Percentiles rank a stretch among this genome's conserved stretches.
phyloP scores from a whole-genome alignment of 441 rosid genomes.

The Croton laevigatus region DNA sequence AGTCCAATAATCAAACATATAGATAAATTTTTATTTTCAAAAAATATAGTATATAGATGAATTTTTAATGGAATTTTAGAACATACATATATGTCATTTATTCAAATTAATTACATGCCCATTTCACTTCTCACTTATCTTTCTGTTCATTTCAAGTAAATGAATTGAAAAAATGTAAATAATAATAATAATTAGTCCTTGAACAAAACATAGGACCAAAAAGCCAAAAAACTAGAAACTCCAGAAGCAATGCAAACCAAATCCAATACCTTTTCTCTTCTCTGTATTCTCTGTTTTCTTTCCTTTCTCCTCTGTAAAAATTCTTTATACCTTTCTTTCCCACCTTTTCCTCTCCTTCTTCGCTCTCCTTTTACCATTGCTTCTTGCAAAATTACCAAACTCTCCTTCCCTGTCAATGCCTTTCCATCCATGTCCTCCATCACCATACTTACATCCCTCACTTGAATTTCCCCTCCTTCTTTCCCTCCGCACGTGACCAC shows the following conservation, averaged over 20 bases:
- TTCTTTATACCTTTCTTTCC: conserved; percentile 38
- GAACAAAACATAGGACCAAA: conserved; percentile 42
- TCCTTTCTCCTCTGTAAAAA: conserved; percentile 39
- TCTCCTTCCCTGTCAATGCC: conserved; percentile 54
- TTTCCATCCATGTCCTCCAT: conserved; percentile 80
- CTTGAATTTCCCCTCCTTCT: conserved; percentile 60
- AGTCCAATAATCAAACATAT: no score
- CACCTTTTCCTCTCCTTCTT: conserved; percentile 30
- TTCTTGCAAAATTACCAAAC: conserved; percentile 50
- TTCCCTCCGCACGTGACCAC: conserved; percentile 57
- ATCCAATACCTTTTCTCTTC: conserved; percentile 45
- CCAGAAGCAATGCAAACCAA: conserved; percentile 39
- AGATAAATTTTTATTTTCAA: no score
- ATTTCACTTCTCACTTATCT: no score
- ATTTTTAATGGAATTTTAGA: no score
- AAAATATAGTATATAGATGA: no score
- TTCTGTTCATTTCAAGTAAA: no score
- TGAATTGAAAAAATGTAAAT: no score
- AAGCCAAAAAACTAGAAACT: conserved; percentile 30
- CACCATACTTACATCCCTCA: conserved; percentile 65
- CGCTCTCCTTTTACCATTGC: conserved; percentile 43
- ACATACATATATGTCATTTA: no score
- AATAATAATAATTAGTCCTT: no score
- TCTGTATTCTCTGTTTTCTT: conserved; percentile 28
- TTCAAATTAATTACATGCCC: no score